A percentile compares a stretch with the other conserved stretches of the same genome.
Conservation (phyloP, 768 basidiomycete genomes). For the Boletus rex-veris region DNA sequence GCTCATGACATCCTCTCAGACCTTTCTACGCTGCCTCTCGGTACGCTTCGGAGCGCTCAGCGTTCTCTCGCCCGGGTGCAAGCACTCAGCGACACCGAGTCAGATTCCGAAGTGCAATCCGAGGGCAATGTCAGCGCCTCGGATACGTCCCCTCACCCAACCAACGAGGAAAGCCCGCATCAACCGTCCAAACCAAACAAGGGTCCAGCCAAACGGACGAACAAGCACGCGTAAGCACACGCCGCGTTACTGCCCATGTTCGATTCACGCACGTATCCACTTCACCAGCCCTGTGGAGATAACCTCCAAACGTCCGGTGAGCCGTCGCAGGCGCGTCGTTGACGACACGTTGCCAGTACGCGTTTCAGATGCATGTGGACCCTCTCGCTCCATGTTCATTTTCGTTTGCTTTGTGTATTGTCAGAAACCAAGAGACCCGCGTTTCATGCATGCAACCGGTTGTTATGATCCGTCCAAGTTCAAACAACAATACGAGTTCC, state of each 20-base stretch:
- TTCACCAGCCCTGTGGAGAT: slow-evolving; percentile 67
- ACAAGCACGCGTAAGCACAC: slow-evolving; percentile 81
- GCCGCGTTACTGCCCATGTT: background rate
- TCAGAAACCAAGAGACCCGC: slow-evolving; percentile 81
- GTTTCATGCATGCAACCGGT: slow-evolving; percentile 75
- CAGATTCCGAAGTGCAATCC: slow-evolving; percentile 28
- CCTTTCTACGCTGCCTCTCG: slow-evolving; percentile 58
- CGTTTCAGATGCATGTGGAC: background rate
- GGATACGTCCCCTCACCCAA: slow-evolving; percentile 3
- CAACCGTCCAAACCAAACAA: slow-evolving; percentile 42
- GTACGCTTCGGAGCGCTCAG: slow-evolving; percentile 63
- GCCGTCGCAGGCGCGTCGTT: slow-evolving; percentile 64
- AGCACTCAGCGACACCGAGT: slow-evolving; percentile 39
- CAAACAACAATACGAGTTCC: slow-evolving; percentile 68
- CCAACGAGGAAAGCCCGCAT: slow-evolving; percentile 36
- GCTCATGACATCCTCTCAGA: slow-evolving; percentile 36
- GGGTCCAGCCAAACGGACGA: slow-evolving; percentile 56
- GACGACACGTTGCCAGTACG: slow-evolving; percentile 65
- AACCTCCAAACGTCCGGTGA: slow-evolving; percentile 82
- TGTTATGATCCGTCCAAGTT: slow-evolving; percentile 64
- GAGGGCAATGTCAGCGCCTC: slow-evolving; percentile 8
- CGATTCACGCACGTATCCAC: background rate
- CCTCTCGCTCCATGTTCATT: background rate
- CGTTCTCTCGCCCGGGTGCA: slow-evolving; percentile 44
- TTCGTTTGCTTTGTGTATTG: background rate